Percentiles rank a stretch among this genome's conserved stretches.
Evolutionary conservation across 2,329 filamentous ascomycete genomes (phyloP).

Genomic region (Colletotrichum simmondsii): DNA sequence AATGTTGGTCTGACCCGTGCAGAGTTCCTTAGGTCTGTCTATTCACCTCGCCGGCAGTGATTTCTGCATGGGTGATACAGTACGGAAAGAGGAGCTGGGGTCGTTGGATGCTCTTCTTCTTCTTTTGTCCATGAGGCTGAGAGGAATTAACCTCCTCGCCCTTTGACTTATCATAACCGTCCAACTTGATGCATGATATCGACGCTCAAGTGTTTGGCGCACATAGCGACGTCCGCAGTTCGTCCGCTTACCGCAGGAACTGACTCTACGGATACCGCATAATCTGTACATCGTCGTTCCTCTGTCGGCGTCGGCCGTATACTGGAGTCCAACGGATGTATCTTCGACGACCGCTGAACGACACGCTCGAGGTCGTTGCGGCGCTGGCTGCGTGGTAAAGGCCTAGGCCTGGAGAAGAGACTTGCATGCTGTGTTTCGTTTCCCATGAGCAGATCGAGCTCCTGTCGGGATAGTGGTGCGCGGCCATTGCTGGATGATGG

Average conservation of each 20-base stretch:
- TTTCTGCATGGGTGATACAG: constrained; percentile 7
- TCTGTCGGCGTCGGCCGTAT: constrained; percentile 9
- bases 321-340: background rate
- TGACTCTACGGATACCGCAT: background rate
- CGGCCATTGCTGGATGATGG: background rate
- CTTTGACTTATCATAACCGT: background rate
- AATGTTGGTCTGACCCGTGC: background rate
- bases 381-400: background rate
- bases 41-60: background rate
- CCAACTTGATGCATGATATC: constrained; percentile 37
- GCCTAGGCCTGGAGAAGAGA: background rate
- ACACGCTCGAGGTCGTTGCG: background rate
- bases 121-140: background rate
- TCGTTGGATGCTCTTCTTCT: no score
- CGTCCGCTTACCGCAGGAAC: constrained; percentile 27
- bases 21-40: background rate
- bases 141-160: no score
- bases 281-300: background rate
- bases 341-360: no score
- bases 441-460: background rate
- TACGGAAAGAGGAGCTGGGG: background rate
- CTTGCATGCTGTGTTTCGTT: background rate
- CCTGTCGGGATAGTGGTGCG: background rate
- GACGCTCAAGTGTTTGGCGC: background rate
- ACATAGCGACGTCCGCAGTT: background rate